Evolutionary conservation across 306 rosid species (phyloP).

Genomic region (Quercus suber): DNA sequence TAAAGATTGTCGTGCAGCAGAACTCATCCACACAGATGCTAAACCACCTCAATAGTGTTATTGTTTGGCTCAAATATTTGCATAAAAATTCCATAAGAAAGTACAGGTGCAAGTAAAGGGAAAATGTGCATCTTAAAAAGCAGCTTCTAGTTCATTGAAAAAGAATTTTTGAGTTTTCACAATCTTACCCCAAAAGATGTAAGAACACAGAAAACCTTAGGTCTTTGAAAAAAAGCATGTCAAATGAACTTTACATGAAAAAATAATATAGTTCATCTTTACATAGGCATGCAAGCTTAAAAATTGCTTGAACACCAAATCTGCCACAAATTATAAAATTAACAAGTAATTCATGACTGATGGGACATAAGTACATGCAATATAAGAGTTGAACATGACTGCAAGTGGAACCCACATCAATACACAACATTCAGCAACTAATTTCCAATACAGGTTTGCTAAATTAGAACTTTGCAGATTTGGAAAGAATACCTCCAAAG

Average conservation of each 20-base stretch:
- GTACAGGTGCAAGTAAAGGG: not conserved
- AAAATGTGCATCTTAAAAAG: not conserved
- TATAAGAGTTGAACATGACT: not conserved
- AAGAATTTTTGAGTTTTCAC: not conserved
- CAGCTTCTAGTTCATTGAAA: not conserved
- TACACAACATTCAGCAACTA: not conserved
- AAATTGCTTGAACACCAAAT: not conserved
- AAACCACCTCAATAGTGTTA: not conserved
- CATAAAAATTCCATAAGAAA: constrained; percentile 7
- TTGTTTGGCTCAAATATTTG: not conserved
- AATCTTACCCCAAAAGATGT: not conserved
- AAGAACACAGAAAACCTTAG: not conserved
- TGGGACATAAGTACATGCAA: not conserved
- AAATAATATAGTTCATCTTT: not conserved
- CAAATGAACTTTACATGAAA: not conserved
- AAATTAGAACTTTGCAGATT: constrained; percentile 4
- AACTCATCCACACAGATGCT: not conserved
- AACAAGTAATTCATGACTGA: not conserved
- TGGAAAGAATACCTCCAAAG: constrained; percentile 66
- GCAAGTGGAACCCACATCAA: not conserved
- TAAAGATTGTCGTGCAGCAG: not conserved
- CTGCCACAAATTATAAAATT: not conserved
- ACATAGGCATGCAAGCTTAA: not conserved
- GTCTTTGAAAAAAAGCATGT: not conserved
- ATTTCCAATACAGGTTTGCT: not conserved